Evolutionary conservation across 2,329 filamentous ascomycete genomes (phyloP).

Genomic region (Calonectria fujianensis): DNA sequence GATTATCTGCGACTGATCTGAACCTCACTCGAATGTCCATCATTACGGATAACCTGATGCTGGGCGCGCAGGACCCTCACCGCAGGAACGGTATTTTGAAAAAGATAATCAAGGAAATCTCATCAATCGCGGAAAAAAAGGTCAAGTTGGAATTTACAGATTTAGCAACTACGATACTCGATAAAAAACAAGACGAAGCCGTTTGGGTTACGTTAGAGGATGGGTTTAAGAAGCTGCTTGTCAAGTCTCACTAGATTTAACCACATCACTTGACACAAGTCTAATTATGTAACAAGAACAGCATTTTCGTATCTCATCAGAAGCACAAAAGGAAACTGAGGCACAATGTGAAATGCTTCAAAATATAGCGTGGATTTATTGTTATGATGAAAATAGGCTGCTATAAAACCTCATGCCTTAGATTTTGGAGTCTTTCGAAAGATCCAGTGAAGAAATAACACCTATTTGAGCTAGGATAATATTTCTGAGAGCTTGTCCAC

Average conservation of each 20-base stretch:
- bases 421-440: neutral
- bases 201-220: neutral
- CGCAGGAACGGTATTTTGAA: constrained; percentile 1
- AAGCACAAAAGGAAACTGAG: neutral
- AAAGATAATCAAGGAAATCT: neutral
- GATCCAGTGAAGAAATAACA: neutral
- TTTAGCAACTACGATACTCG: neutral
- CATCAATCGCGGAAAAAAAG: no score
- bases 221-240: neutral
- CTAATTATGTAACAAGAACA: neutral
- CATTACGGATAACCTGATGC: neutral
- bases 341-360: neutral
- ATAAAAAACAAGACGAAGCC: neutral
- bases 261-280: neutral
- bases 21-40: constrained; percentile 3
- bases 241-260: neutral
- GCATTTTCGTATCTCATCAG: neutral
- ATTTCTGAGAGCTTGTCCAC: neutral
- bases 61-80: neutral
- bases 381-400: neutral
- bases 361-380: neutral
- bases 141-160: neutral
- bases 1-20: neutral
- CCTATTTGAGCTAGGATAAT: neutral
- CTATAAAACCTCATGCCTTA: neutral